Evolutionary conservation across 2,329 filamentous ascomycete species (phyloP), one percentile per base, ranked within the genome.

Genomic region (Colletotrichum acutatum): DNA sequence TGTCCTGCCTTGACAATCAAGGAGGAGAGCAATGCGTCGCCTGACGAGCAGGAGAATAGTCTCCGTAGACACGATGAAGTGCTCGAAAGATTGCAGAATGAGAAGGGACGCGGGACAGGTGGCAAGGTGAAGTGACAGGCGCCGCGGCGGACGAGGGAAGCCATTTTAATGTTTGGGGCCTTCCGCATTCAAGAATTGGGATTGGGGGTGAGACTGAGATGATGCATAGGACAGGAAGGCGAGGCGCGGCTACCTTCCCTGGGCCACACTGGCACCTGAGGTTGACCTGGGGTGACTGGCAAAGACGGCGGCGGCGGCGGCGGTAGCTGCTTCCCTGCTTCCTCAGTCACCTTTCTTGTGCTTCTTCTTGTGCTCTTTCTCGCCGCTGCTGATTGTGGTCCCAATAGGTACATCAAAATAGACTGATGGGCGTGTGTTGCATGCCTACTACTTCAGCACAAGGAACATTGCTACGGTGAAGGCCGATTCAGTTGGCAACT

Each of bases 1-100:
- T 66, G 68, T 42, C 62, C 68, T 71, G 46, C 42, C 62, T 71
- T 56, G 68, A 16, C n/a, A 30, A 19, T 53, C 63, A 71, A 71
- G 63, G 68, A 56, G 63, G 56, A 56, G 63, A 34, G 63, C 62
- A 60, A 66, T 60, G 54, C 63, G 56, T 60, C 62, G 63, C 61
- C 56, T 56, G 57, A 42, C 46, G 12, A 24, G n/a, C 42, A 9
- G 19, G 42, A 59, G 54, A 67, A 54, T 26, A 56, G 26, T 34
- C 32, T 34, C 32, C 32, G 32, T 34, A 46, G 26, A 9, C 28
- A 12, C 42, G n/a, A 34, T 28, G 49, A 53, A 34, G 14, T 7
- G 4, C 14, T 34, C 11, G 24, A 19, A 57, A 32, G 26, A 63
- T n/a, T 54, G 28, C 24, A 26, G n/a, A 59, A 24, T 34, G 30